Evolutionary conservation across 805 yeast genomes (phyloP).

Genomic region (Schwanniomyces pseudopolymorphus): DNA sequence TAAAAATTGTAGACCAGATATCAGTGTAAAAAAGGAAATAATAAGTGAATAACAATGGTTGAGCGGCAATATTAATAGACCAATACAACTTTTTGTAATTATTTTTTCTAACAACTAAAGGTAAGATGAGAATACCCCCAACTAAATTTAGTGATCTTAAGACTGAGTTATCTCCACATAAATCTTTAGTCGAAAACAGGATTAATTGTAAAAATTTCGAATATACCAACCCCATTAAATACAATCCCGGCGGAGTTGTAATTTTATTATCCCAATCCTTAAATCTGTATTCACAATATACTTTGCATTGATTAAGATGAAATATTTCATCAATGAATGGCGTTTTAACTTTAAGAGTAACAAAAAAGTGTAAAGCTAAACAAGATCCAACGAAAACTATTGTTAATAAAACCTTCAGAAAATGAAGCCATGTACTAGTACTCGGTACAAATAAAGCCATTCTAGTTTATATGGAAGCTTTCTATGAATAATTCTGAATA

Average conservation of each 20-base stretch:
- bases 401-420: background rate
- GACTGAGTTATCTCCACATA: slow-evolving; percentile 17
- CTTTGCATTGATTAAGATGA: slow-evolving; percentile 77
- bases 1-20: slow-evolving; percentile 80
- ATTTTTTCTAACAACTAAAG: slow-evolving; percentile 35
- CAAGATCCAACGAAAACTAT: slow-evolving; percentile 11
- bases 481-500: background rate
- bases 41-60: slow-evolving; percentile 74
- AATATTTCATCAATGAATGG: slow-evolving; percentile 75
- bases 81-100: slow-evolving; percentile 18
- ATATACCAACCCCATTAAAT: slow-evolving; percentile 46
- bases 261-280: slow-evolving; percentile 81
- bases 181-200: background rate
- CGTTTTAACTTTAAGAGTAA: slow-evolving; percentile 20
- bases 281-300: slow-evolving; percentile 62
- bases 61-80: slow-evolving; percentile 35
- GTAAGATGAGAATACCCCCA: slow-evolving; percentile 61
- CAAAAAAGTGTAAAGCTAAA: slow-evolving; percentile 11
- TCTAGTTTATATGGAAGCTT: background rate
- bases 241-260: slow-evolving; percentile 96
- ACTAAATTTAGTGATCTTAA: slow-evolving; percentile 55
- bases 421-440: background rate
- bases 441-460: slow-evolving; percentile 10
- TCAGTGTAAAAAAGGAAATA: slow-evolving; percentile 87
- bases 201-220: slow-evolving; percentile 26